Base-by-base conservation (phyloP, 768 basidiomycete species). In the Boletus reticuloceps region DNA sequence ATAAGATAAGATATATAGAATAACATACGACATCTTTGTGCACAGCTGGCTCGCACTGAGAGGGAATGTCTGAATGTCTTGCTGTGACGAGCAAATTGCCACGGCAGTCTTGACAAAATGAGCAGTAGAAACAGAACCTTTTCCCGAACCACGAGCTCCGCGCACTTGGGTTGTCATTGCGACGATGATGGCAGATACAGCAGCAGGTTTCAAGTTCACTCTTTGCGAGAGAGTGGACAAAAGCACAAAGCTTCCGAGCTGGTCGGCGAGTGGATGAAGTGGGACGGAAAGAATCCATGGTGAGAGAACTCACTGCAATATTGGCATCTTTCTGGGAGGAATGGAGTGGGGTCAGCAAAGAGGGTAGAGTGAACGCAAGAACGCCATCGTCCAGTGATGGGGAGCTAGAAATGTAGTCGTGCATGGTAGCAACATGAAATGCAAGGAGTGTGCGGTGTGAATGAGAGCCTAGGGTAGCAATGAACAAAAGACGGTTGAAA, bases 381-480 rank as follows among this genome's bases (percentile, higher is more conserved):
- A 81, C 77, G 17, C 84, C 86, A 66, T 89, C 88, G 60, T 88
- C 83, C 32, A 90, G 64, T 5, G 67, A 59, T 51, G 85, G 79
- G 34, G 69, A 74, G 42, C 79, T 74, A 37, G 83, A 80, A 38
- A 99, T 77, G 64, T 89, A 95, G 39, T 91, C 93, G 34, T 94
- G 82, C 42, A 93, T 72, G 1, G 81, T 82, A 8, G 89, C 86
- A 8, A 89, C 81, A 69, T 92, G 91, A 73, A 98, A 98, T 1
- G 85, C 85, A 42, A 93, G 70, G 16, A 98, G 72, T 0, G 88
- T 82, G 37, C 85, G 85, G 66, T 96, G 85, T n/a, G 69, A 65
- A 52, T 70, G 66, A 2, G 73, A 73, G 32, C 74, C 78, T 71
- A 29, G 5, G 34, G 16, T 16, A 41, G 9, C 5, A 7, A 16